These are phyloP conservation scores for Lactarius quietus DNA, from an alignment of 768 basidiomycete genomes.

Conservation along the genomic window DNA sequence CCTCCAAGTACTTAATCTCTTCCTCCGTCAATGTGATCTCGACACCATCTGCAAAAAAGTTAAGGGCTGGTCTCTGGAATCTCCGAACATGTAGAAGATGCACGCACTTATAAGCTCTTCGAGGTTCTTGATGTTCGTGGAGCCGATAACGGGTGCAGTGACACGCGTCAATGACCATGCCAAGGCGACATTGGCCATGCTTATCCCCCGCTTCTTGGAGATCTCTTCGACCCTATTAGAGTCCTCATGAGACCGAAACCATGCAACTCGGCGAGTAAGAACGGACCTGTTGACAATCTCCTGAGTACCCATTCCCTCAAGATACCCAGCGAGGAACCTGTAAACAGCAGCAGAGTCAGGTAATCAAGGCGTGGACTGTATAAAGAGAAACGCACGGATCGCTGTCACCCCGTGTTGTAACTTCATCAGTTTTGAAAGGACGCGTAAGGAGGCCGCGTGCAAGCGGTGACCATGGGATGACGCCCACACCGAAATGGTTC, in stretches of 20 bases:
- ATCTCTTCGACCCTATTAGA: conserved; percentile 30
- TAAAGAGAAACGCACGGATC: conserved; percentile 6
- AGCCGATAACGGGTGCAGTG: conserved; percentile 18
- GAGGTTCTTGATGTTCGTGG: conserved; percentile 23
- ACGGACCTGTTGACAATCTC: conserved; percentile 18
- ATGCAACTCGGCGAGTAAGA: background rate
- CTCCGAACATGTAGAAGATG: background rate
- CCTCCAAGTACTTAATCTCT: background rate
- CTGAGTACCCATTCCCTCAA: background rate
- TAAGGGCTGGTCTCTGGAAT: background rate
- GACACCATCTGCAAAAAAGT: background rate
- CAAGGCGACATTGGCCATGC: conserved; percentile 43
- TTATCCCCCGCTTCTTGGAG: conserved; percentile 32
- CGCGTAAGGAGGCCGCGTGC: conserved; percentile 22
- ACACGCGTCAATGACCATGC: conserved; percentile 31
- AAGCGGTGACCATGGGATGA: conserved; percentile 25
- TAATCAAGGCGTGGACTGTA: background rate
- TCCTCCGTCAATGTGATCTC: no score
- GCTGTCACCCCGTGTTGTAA: conserved; percentile 1
- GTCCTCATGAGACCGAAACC: background rate
- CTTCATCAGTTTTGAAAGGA: conserved; percentile 7
- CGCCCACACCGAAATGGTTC: conserved; percentile 24
- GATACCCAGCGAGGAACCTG: conserved; percentile 3
- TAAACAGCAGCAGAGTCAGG: background rate
- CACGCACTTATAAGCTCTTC: conserved; percentile 23